A percentile compares a stretch with the other conserved stretches of the same genome.
These are phyloP conservation scores for Trypanosoma mega DNA, from an alignment of 208 protist genomes.

Conservation along the genomic window DNA sequence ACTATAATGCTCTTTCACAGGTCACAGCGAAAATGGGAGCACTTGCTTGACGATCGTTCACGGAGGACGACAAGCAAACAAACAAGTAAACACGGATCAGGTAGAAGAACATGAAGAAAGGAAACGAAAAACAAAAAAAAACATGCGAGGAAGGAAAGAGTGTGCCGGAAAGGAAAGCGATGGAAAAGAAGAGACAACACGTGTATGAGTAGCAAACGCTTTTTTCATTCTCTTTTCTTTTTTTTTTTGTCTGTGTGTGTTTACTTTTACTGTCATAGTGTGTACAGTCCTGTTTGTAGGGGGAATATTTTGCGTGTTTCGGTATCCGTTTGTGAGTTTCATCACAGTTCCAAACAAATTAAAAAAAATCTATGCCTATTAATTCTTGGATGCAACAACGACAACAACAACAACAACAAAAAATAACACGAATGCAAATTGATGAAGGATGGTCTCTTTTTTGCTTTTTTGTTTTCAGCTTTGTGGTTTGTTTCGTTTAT, in stretches of 20 bases:
- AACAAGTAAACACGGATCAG: background rate
- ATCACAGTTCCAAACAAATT: too few relatives aligned
- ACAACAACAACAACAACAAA: too few relatives aligned
- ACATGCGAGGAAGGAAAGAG: background rate
- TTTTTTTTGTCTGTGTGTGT: background rate
- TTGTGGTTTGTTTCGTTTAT: too few relatives aligned
- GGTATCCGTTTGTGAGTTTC: too few relatives aligned
- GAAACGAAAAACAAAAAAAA: background rate
- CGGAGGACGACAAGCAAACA: background rate
- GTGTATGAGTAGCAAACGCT: background rate
- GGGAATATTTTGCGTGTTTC: too few relatives aligned
- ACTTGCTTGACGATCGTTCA: background rate
- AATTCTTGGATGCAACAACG: too few relatives aligned
- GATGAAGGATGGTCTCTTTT: too few relatives aligned
- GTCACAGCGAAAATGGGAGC: constrained; percentile 15
- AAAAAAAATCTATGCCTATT: too few relatives aligned
- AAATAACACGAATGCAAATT: too few relatives aligned
- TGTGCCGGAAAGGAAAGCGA: background rate
- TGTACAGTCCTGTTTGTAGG: too few relatives aligned
- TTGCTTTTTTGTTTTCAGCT: too few relatives aligned
- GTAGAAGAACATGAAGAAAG: constrained; percentile 1
- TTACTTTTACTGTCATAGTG: background rate
- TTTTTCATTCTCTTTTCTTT: background rate
- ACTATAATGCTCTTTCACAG: constrained; percentile 45
- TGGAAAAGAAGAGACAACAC: background rate